Conservation (phyloP, 208 protist species). For the Phytomonas sp. region DNA sequence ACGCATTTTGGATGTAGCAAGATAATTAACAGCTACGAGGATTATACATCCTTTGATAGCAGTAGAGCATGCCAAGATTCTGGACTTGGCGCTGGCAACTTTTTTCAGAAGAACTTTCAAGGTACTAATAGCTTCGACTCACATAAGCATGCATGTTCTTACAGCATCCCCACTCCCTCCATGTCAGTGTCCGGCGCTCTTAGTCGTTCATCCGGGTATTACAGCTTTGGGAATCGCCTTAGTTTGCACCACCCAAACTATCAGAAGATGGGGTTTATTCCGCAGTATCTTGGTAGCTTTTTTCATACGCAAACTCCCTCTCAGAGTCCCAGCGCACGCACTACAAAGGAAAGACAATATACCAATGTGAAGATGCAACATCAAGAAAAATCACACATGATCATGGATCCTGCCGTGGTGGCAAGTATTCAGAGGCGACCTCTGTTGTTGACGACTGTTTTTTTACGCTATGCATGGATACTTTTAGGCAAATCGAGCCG, state of each 20-base stretch:
- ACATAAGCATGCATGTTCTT: not conserved
- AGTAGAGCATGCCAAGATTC: not conserved
- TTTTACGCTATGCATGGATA: slow-evolving; percentile 19
- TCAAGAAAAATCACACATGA: not conserved
- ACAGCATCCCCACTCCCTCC: slow-evolving; percentile 11
- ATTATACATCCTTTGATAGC: not conserved
- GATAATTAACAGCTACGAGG: not conserved
- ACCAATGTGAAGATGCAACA: not conserved
- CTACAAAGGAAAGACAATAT: not conserved
- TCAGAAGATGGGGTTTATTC: slow-evolving; percentile 25
- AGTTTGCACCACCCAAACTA: slow-evolving; percentile 42
- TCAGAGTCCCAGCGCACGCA: slow-evolving; percentile 6
- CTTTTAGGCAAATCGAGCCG: not conserved
- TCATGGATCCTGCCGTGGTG: not conserved
- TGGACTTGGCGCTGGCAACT: not conserved
- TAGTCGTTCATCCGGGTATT: slow-evolving; percentile 50
- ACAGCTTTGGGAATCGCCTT: slow-evolving; percentile 48
- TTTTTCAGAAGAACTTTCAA: not conserved
- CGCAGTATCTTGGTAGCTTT: slow-evolving; percentile 30
- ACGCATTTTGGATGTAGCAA: not conserved
- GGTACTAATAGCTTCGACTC: not conserved
- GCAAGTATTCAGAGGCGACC: slow-evolving; percentile 32
- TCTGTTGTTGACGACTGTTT: slow-evolving; percentile 62
- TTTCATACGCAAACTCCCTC: slow-evolving; percentile 7
- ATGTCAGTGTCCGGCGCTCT: slow-evolving; percentile 25